Evolutionary conservation across 1,284 basidiomycete species (phyloP).

Genomic region (Heterobasidion occidentale): DNA sequence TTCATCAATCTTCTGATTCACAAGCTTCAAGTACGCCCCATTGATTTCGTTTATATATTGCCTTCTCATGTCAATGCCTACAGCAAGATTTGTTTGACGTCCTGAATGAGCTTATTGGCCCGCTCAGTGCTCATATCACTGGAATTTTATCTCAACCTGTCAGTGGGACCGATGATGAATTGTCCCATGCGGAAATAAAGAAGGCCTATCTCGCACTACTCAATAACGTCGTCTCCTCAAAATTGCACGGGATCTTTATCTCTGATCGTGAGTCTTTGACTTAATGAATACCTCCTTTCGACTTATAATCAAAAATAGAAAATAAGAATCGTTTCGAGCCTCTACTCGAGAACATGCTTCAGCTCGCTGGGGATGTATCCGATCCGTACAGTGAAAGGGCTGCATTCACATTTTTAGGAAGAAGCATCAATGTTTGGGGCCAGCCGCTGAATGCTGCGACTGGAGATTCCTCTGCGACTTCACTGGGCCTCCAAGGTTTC

Average conservation of each 20-base stretch:
- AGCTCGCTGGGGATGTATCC: slow-evolving; percentile 66
- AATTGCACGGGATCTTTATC: slow-evolving; percentile 80
- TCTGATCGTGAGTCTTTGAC: slow-evolving; percentile 65
- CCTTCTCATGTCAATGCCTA: slow-evolving; percentile 5
- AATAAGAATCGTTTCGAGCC: slow-evolving; percentile 76
- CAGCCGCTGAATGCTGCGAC: slow-evolving; percentile 28
- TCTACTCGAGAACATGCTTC: slow-evolving; percentile 69
- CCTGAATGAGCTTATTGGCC: slow-evolving; percentile 85
- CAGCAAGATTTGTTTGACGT: slow-evolving; percentile 68
- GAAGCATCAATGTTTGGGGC: slow-evolving; percentile 79
- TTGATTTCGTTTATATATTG: background rate
- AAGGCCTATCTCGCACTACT: slow-evolving; percentile 86
- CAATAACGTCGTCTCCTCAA: slow-evolving; percentile 75
- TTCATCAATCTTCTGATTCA: slow-evolving; percentile 91
- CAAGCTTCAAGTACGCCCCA: slow-evolving; percentile 72
- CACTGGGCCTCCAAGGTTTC: slow-evolving; percentile 77
- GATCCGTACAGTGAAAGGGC: slow-evolving; percentile 75
- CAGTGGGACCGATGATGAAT: slow-evolving; percentile 86
- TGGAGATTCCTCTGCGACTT: slow-evolving; percentile 27
- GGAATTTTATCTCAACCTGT: slow-evolving; percentile 77
- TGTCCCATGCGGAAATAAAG: slow-evolving; percentile 82
- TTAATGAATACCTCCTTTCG: background rate
- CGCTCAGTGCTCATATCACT: slow-evolving; percentile 81
- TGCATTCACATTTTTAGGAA: slow-evolving; percentile 76
- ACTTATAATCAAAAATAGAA: slow-evolving; percentile 30